Evolutionary conservation across 805 yeast species (phyloP), one percentile per base, ranked within the genome.

Genomic region (Metschnikowia aberdeeniae): DNA sequence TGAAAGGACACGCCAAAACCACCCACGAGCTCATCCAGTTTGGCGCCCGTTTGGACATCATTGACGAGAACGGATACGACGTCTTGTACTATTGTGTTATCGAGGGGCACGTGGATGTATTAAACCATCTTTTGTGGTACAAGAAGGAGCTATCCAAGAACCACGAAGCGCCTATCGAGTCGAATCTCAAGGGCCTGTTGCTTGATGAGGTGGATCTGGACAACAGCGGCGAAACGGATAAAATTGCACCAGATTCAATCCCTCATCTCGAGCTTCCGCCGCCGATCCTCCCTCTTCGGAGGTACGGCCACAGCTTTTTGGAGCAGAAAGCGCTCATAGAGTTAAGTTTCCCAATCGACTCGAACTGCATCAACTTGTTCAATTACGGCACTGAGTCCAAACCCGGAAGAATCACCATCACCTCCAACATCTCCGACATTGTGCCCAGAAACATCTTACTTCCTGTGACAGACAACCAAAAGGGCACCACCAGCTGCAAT

Each of bases 241-340:
- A 63, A 40, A 13, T 22, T 13, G 73, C 69, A 32, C 68, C 79
- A 6, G 95, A 89, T 53, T 75, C 81, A 13, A 92, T 93, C 43
- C 98, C 99, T 0, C 96, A 89, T 56, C 75, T 93, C 40, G 80
- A 89, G 19, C 72, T 93, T 46, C 99, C 99, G 0, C 99, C 99
- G 1, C 99, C 99, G 3, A 88, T 93, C 43, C 81, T 93, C 41
- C 99, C 99, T 0, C 69, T 93, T 43, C 76, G 97, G 57, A 80
- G 95, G 56, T 93, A 93, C 61, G 99, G 99, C 12, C 99, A 93
- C 65, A 93, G 89, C 62, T 93, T 89, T 69, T 68, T 93, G 58
- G 98, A 93, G 60, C 87, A 86, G 61, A 89, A 88, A 62, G 88
- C 88, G 4, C 81, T 89, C 50, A 75, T 93, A 27, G 96, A 90